These are phyloP conservation scores for Nicotiana noctiflora DNA, from an alignment of 257 asterid genomes.

Conservation along the genomic window DNA sequence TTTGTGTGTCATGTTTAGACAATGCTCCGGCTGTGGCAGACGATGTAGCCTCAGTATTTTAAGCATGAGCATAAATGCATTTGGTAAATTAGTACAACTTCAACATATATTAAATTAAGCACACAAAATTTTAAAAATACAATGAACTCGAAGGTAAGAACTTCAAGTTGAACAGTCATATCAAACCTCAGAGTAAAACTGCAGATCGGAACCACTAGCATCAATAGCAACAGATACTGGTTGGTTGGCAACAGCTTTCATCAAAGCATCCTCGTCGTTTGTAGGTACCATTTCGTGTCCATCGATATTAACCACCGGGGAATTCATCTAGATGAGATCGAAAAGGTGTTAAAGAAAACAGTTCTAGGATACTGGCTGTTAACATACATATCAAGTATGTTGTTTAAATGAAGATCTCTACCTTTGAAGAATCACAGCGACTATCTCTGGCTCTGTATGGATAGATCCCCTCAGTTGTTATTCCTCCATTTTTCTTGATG, in stretches of 20 bases:
- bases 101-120: background rate
- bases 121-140: background rate
- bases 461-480: slow-evolving; percentile 55
- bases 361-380: background rate
- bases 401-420: background rate
- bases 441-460: slow-evolving; percentile 67
- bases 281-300: slow-evolving; percentile 72
- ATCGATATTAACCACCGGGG: slow-evolving; percentile 68
- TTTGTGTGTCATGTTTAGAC: background rate
- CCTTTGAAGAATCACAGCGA: slow-evolving; percentile 59
- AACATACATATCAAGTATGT: background rate
- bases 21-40: background rate
- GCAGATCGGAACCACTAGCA: slow-evolving; percentile 61
- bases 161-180: background rate
- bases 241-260: slow-evolving; percentile 85
- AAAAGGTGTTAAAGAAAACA: slow-evolving; percentile 1
- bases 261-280: slow-evolving; percentile 62
- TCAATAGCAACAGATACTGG: slow-evolving; percentile 84
- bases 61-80: background rate
- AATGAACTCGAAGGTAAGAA: background rate
- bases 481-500: slow-evolving; percentile 64
- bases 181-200: slow-evolving; percentile 70
- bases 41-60: background rate
- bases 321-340: slow-evolving; percentile 41
- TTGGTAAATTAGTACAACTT: background rate